These are phyloP conservation scores for Aspergillus clavatus DNA, from an alignment of 2,329 filamentous ascomycete genomes.

Conservation along the genomic window DNA sequence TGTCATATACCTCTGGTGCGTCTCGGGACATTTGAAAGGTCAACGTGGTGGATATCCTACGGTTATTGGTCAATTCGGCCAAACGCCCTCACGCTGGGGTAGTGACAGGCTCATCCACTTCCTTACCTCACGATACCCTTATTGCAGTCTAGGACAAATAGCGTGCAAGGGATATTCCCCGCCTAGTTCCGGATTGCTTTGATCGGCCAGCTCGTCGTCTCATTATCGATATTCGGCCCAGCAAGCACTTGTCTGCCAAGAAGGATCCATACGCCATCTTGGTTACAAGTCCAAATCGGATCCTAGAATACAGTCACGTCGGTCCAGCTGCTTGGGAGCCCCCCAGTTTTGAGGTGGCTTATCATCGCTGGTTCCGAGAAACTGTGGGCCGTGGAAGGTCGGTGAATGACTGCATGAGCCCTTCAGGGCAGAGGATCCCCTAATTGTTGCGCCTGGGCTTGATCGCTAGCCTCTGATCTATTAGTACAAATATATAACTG, in stretches of 20 bases:
- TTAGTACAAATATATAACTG: conserved; percentile 2
- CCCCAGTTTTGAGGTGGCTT: not conserved
- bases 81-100: conserved; percentile 7
- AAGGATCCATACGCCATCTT: conserved; percentile 16
- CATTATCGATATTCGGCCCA: conserved; percentile 18
- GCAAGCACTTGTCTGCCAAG: conserved; percentile 13
- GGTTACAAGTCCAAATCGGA: conserved; percentile 15
- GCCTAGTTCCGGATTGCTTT: conserved; percentile 6
- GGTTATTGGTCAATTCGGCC: conserved; percentile 14
- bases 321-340: conserved; percentile 8
- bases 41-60: conserved; percentile 15
- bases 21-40: conserved; percentile 12
- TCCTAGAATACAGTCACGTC: conserved; percentile 21
- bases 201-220: conserved; percentile 17
- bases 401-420: conserved; percentile 6
- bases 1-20: conserved; percentile 12
- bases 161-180: conserved; percentile 6
- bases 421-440: conserved; percentile 8
- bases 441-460: conserved; percentile 3
- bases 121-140: conserved; percentile 8
- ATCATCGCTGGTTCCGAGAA: conserved; percentile 3
- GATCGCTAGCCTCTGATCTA: conserved; percentile 13
- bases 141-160: conserved; percentile 1
- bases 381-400: conserved; percentile 7
- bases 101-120: conserved; percentile 4